These are phyloP conservation scores for Pseudogymnoascus pannorum DNA, from an alignment of 2,329 filamentous ascomycete genomes.

Conservation along the genomic window DNA sequence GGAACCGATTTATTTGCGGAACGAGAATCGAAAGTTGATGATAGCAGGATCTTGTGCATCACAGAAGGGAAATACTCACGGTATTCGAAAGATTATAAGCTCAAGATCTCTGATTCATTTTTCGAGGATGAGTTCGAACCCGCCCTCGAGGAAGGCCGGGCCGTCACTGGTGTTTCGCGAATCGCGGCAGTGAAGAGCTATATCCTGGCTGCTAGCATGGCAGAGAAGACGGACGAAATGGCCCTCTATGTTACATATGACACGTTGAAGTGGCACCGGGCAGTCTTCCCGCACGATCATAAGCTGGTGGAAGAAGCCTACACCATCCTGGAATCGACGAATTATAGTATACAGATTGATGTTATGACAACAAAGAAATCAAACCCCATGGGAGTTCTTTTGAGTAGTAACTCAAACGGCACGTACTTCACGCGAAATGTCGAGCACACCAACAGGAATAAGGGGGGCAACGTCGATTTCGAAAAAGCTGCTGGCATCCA, in stretches of 20 bases:
- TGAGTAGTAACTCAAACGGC: conserved; percentile 95
- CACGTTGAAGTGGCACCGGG: conserved; percentile 79
- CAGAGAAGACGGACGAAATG: conserved; percentile 78
- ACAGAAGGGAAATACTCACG: conserved; percentile 64
- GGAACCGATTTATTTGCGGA: conserved; percentile 65
- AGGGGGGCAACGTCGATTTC: conserved; percentile 75
- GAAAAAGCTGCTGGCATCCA: conserved; percentile 90
- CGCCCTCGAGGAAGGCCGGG: conserved; percentile 63
- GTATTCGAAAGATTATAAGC: conserved; percentile 64
- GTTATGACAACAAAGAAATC: conserved; percentile 65
- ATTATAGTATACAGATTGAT: conserved; percentile 96
- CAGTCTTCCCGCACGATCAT: conserved; percentile 78
- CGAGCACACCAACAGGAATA: conserved; percentile 83
- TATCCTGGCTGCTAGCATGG: conserved; percentile 74
- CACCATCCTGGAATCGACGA: conserved; percentile 89
- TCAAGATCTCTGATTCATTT: conserved; percentile 77
- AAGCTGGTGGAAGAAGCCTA: conserved; percentile 78
- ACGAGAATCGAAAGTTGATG: conserved; percentile 56
- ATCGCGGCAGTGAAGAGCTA: conserved; percentile 80
- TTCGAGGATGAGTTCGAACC: conserved; percentile 71
- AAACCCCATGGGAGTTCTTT: conserved; percentile 75
- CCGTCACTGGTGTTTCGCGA: conserved; percentile 73
- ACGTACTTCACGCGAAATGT: conserved; percentile 92
- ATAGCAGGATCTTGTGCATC: conserved; percentile 72
- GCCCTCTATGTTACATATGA: conserved; percentile 85